Conservation (phyloP, 1,284 basidiomycete genomes). For the Neotropicomus parvogracilis region DNA sequence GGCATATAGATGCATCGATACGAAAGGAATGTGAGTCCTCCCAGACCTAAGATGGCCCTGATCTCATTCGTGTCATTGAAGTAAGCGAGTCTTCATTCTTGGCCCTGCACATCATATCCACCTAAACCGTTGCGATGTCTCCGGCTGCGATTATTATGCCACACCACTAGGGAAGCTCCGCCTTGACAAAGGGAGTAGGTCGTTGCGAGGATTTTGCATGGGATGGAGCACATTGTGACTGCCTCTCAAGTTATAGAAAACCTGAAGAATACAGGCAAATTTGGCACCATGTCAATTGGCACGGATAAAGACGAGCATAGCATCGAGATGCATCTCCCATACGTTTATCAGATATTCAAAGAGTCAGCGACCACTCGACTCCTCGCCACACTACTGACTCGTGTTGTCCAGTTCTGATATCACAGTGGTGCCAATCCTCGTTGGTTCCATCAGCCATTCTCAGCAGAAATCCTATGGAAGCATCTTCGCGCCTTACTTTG, state of each 20-base stretch:
- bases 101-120: slow-evolving; percentile 96
- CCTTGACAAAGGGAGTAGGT: slow-evolving; percentile 75
- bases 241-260: slow-evolving; percentile 58
- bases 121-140: slow-evolving; percentile 83
- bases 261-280: slow-evolving; percentile 66
- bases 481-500: slow-evolving; percentile 78
- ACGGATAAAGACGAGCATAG: slow-evolving; percentile 95
- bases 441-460: slow-evolving; percentile 72
- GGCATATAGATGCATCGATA: slow-evolving; percentile 91
- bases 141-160: slow-evolving; percentile 69
- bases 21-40: slow-evolving; percentile 65
- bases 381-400: slow-evolving; percentile 3
- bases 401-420: slow-evolving; percentile 58
- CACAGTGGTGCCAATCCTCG: slow-evolving; percentile 85
- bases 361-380: slow-evolving; percentile 49
- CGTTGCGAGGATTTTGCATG: background rate
- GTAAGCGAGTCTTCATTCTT: slow-evolving; percentile 89
- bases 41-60: background rate
- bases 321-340: slow-evolving; percentile 97
- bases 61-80: slow-evolving; percentile 35
- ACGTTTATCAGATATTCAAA: slow-evolving; percentile 84
- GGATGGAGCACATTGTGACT: slow-evolving; percentile 5
- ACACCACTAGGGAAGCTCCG: slow-evolving; percentile 86
- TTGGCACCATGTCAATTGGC: slow-evolving; percentile 61
- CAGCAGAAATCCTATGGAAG: slow-evolving; percentile 64